Evolutionary conservation across 2,329 filamentous ascomycete species (phyloP), one percentile per base, ranked within the genome.

Genomic region (Aspergillus aculeatus): DNA sequence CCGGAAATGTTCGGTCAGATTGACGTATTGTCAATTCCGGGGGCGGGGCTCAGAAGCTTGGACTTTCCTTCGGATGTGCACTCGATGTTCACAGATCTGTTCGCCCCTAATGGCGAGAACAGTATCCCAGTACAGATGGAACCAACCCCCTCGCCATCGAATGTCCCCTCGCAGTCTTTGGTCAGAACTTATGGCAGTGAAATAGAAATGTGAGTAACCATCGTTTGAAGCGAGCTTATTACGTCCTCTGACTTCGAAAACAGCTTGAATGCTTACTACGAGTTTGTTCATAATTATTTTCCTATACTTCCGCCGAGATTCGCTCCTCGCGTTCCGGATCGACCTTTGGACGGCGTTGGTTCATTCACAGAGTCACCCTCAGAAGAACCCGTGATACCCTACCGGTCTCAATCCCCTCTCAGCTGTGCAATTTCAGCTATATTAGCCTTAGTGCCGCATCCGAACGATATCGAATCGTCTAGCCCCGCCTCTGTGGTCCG

Each of bases 221-320:
- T 57, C 16, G 49, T 19, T 29, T 11, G 48, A 26, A n/a, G 29
- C 44, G 9, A 55, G 26, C 52, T 48, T 5, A 21, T 44, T 12
- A 26, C 29, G 29, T 29, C n/a, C 58, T 64, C 65, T 69, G 57
- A 71, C 57, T 2, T 50, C 14, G 14, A 4, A 14, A 1, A 35
- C 54, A 80, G 78, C 64, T 68, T 80, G 52, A 78, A 78, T 61
- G 78, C 75, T 38, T 80, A 80, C 57, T 80, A 80, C 58, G 74
- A 77, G 49, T 80, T 78, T 57, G 76, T 80, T 56, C 78, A 80
- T 64, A 57, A 68, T n/a, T 80, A 78, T 63, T 78, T 79, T 48
- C 78, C 78, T 5, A 75, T 80, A 41, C 69, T 80, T 29, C 77
- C 78, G 6, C 76, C 78, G 29, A 68, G 75, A 41, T 67, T 63